Base-by-base conservation (phyloP, 2,329 filamentous ascomycete genomes). In the Monosporascus sp. region DNA sequence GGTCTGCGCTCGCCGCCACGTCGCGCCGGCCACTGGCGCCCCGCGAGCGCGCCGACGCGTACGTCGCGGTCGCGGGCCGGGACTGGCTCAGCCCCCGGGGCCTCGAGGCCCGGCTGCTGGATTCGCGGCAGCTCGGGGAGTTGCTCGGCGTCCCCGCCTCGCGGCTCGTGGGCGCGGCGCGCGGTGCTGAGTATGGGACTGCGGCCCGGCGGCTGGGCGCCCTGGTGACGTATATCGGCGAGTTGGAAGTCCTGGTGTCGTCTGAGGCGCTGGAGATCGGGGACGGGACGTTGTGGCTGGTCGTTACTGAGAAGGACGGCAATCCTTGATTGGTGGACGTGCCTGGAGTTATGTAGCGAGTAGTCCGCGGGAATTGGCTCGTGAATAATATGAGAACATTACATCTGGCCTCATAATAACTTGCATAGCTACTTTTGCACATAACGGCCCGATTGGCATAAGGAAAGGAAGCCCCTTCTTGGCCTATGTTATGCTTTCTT, bases 1-100 rank as follows among this genome's bases (percentile, higher is more conserved):
- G 60, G 0, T 54, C 62, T 7, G 67, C 70, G 0, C 49, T 72
- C 2, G 62, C 62, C 2, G 74, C 73, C 0, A 63, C 69, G 1
- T 55, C 66, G 2, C 66, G 61, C 49, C 71, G 67, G 58, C 75
- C 76, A 1, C 68, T 68, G 58, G 75, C 74, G 0, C 69, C 75
- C 0, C 62, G 68, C 2, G 70, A 75, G 55, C 62, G 76, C 9
- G 75, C 74, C 0, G 63, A 65, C 5, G 71, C 71, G 0, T 78
- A 78, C 49, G 61, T 70, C 0, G 63, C 64, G 3, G 73, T 73
- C 0, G 74, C 73, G 1, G 77, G 77, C 49, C 60, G 63, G 45
- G 67, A 77, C 52, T 78, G 75, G 76, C 56, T 79, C 11, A 55
- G 65, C 17, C 58, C 60, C 19, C 64, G 76, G 3, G 72, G 74